Evolutionary conservation across 208 protist species (phyloP), one percentile per base, ranked within the genome.

Genomic region (Trypanosoma platydactyli): DNA sequence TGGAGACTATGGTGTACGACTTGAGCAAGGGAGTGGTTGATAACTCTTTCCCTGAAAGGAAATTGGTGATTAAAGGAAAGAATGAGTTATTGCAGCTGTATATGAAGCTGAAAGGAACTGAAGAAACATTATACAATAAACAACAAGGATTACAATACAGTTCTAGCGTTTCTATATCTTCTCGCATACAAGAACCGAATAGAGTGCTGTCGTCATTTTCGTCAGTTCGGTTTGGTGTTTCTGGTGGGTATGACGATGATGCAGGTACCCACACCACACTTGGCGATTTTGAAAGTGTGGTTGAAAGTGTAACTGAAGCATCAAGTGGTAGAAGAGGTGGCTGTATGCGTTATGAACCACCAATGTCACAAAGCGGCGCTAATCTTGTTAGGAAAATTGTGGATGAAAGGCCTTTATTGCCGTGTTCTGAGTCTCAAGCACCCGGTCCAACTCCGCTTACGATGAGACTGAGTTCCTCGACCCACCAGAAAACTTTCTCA

Each of bases 11-110:
- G 0, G 44, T 38, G 25, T 69, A 69, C 25, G 64, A 69, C 22
- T 45, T 69, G 16, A 60, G 64, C 40, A 69, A 69, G 25, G 13
- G 48, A 42, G 42, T 69, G 9, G 33, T 60, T 12, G 33, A 60
- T 41, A 51, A 69, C 24, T 54, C 35, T 18, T 69, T 69, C 33
- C 64, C 64, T 1, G 42, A 62, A 27, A 57, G 55, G n/a, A 59
- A 33, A 41, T 24, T 69, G 29, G 51, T 60, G n/a, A 53, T 61
- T 18, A 45, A 58, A 13, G 55, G 52, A 18, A 5, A 29, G 5
- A 29, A 45, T 16, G 55, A 51, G 1, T 53, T n/a, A 44, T 13
- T 27, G 9, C 40, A 61, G 22, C 5, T 69, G 7, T 38, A 59
- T n/a, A 51, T 69, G 25, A 60, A 50, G 35, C 25, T 69, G 33